Evolutionary conservation across 176 grass and related monocot genomes (phyloP), one percentile per base, ranked within the genome.

Genomic region (Lolium multiflorum): DNA sequence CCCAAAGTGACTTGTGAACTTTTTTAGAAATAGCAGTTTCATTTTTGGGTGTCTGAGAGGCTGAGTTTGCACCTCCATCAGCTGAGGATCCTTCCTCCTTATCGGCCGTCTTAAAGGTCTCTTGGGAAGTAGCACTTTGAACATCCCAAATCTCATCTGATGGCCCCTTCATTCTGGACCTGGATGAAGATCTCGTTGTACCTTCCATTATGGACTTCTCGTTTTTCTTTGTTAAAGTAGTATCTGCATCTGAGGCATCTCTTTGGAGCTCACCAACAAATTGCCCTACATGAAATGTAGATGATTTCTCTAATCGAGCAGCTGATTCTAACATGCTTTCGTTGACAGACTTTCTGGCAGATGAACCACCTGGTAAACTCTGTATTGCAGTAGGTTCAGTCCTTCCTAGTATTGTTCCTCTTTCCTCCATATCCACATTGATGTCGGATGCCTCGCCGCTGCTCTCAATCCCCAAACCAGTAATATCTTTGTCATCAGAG

Each of bases 321-420:
- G 96, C 96, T 78, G 96, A 98, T 67, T 92, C 93, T 67, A 95
- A 85, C 47, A 84, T 4, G 86, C 89, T 92, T 65, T 85, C 90
- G 50, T 84, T 92, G 13, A 87, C 85, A 81, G 72, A 82, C 15
- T 76, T 82, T 61, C 68, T 81, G 71, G 87, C 56, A 76, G 65
- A 89, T 78, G 83, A 91, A 84, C 64, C 76, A 86, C 83, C 81
- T 83, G 58, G 87, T 44, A 87, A 51, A 79, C 48, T 85, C 72
- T 65, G 79, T 81, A 39, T 67, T 52, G 56, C 78, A 75, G 80
- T 61, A 57, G 78, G 75, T 76, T 87, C 80, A 84, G 26, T 57
- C 39, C 22, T 75, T 84, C 69, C 70, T 4, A 49, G 65, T 38
- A 73, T 76, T 16, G 9, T 28, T 58, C 24, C 21, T 90, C 52